Evolutionary conservation across 2,329 filamentous ascomycete genomes (phyloP), one percentile per base, ranked within the genome.

Genomic region (Tothia fuscella): DNA sequence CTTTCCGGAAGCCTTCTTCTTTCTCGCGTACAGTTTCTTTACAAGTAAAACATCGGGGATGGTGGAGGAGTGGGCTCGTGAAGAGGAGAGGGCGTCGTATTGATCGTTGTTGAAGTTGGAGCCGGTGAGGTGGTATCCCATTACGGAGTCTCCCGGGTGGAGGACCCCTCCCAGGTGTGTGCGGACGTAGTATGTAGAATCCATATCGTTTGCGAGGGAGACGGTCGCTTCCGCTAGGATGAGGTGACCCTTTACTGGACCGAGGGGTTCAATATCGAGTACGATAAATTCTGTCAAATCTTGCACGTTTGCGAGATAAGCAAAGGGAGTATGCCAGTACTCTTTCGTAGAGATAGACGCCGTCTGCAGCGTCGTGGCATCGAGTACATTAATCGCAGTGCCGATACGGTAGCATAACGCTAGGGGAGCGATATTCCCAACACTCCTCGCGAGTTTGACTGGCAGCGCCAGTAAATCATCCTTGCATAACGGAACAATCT

Each of bases 381-480:
- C 91, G 51, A 98, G 65, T 42, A 98, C 70, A 60, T 93, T 93
- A 55, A 98, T 72, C 0, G 86, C 76, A 3, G 88, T 96, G 48
- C 91, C 89, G 42, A 98, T 79, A 50, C 83, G 76, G 60, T 88
- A 76, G 68, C 91, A 96, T 28, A 98, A 69, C 1, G 81, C 76
- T 28, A 98, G 68, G 3, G 91, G 91, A 2, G 78, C 74, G 53
- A 96, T 93, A 61, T 94, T 95, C 48, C 91, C 88, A 39, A 82
- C 69, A 43, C 80, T 77, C 60, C 87, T 91, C 12, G 91, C 91
- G 45, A 96, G 68, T 51, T 86, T 87, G 48, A 94, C 78, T 1
- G 91, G 91, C 26, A 98, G 67, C 2, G 85, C 88, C n/a, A 98
- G 85, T 21, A 98, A 69, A 57, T 98, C 91, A 53, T 98, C 91